These are phyloP conservation scores for Metschnikowia amazonensis DNA, from an alignment of 805 yeast species.

Conservation along the genomic window DNA sequence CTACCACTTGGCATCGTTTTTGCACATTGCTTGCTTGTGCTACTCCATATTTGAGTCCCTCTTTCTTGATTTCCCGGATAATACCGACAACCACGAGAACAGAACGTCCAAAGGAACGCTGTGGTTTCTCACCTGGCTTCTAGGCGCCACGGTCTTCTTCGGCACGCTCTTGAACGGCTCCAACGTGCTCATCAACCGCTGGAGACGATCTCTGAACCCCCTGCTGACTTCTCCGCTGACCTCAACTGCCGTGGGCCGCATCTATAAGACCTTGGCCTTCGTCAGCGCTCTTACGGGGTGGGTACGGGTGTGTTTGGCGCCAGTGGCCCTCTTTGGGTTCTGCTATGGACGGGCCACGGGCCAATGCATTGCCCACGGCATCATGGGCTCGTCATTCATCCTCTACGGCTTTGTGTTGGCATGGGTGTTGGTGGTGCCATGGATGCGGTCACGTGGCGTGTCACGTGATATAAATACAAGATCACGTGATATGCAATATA, in stretches of 20 bases:
- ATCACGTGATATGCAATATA: too few species aligned
- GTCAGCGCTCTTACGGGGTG: conserved; percentile 58
- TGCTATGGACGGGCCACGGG: conserved; percentile 84
- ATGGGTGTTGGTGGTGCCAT: conserved; percentile 65
- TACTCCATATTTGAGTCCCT: conserved; percentile 57
- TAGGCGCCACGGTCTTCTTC: conserved; percentile 45
- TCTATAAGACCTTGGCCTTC: conserved; percentile 46
- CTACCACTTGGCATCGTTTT: conserved; percentile 24
- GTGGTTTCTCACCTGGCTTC: conserved; percentile 53
- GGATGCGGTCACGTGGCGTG: conserved; percentile 47
- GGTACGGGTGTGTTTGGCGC: conserved; percentile 77
- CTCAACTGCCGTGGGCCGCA: conserved; percentile 10
- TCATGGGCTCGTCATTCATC: conserved; percentile 90
- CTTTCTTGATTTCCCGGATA: conserved; percentile 59
- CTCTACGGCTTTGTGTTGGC: conserved; percentile 70
- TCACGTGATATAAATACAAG: neutral
- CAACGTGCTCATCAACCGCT: conserved; percentile 34
- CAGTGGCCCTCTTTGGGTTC: conserved; percentile 81
- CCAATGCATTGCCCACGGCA: conserved; percentile 95
- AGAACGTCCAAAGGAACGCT: conserved; percentile 63
- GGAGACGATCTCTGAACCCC: conserved; percentile 4
- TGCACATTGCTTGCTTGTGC: conserved; percentile 14
- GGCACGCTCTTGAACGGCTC: conserved; percentile 58
- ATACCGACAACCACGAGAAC: conserved; percentile 59
- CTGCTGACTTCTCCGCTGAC: conserved; percentile 5